Evolutionary conservation across 495 filamentous ascomycete species (phyloP).

Genomic region (Trichocladium antarcticum): DNA sequence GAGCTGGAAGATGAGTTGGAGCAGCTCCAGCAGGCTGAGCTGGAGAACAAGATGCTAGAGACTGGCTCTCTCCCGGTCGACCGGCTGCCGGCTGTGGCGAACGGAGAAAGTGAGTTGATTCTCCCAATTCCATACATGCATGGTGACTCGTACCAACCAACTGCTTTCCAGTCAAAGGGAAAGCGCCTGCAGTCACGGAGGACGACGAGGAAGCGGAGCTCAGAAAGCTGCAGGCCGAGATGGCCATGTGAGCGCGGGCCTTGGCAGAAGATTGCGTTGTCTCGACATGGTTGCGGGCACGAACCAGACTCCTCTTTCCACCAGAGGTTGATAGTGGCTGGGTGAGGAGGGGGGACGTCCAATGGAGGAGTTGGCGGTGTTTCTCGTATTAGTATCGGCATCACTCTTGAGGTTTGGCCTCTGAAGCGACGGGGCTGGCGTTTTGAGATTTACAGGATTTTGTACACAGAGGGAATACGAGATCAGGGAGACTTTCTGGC

Average conservation of each 20-base stretch:
- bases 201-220: slow-evolving; percentile 95
- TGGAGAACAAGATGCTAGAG: slow-evolving; percentile 89
- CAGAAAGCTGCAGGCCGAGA: slow-evolving; percentile 86
- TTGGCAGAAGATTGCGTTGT: neutral
- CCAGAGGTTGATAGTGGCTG: neutral
- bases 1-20: slow-evolving; percentile 75
- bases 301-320: neutral
- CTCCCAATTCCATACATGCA: too few species aligned
- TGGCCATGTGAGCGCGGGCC: slow-evolving; percentile 64
- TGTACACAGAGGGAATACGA: slow-evolving; percentile 5
- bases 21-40: slow-evolving; percentile 67
- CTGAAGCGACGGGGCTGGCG: slow-evolving; percentile 17
- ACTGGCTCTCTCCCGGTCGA: slow-evolving; percentile 65
- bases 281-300: slow-evolving; percentile 1
- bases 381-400: slow-evolving; percentile 9
- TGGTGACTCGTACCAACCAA: too few species aligned
- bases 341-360: neutral
- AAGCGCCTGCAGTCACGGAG: slow-evolving; percentile 52
- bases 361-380: neutral
- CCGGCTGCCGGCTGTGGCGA: slow-evolving; percentile 58
- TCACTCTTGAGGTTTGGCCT: slow-evolving; percentile 3
- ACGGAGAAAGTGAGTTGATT: slow-evolving; percentile 57
- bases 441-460: slow-evolving; percentile 16
- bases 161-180: slow-evolving; percentile 45
- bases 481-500: neutral